Percentiles rank a stretch among this genome's conserved stretches.
Evolutionary conservation across 306 rosid species (phyloP).

Genomic region (Medicago arabica): DNA sequence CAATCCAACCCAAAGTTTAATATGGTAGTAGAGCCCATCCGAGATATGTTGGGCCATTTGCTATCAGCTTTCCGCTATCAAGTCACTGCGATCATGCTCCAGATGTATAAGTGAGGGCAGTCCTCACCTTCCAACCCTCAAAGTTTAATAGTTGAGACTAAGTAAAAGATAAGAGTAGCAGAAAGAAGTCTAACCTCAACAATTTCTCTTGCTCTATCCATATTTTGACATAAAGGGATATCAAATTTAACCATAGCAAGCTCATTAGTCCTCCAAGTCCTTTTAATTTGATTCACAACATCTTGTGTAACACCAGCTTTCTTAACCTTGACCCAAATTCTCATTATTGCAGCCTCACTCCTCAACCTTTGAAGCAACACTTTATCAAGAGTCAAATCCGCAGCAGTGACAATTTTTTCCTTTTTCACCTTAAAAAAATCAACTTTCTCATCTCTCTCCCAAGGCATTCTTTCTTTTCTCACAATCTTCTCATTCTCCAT

Average conservation of each 20-base stretch:
- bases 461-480: constrained; percentile 62
- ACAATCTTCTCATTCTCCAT: constrained; percentile 38
- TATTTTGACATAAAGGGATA: constrained; percentile 76
- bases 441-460: constrained; percentile 72
- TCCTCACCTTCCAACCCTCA: too few species aligned
- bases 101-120: too few species aligned
- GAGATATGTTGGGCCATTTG: too few species aligned
- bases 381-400: constrained; percentile 67
- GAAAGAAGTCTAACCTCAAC: constrained; percentile 71
- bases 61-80: too few species aligned
- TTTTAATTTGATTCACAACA: constrained; percentile 65
- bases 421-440: constrained; percentile 53
- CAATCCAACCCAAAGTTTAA: too few species aligned
- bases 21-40: too few species aligned
- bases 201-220: constrained; percentile 90
- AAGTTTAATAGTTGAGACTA: too few species aligned
- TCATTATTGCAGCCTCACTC: constrained; percentile 65
- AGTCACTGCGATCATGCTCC: too few species aligned
- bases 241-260: constrained; percentile 83
- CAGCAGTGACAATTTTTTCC: constrained; percentile 53
- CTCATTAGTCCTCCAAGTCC: constrained; percentile 69
- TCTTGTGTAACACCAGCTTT: constrained; percentile 81
- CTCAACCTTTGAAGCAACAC: constrained; percentile 69
- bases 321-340: constrained; percentile 84
- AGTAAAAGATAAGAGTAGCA: background rate